Evolutionary conservation across 768 basidiomycete species (phyloP).

Genomic region (Xanthoconium purpureum): DNA sequence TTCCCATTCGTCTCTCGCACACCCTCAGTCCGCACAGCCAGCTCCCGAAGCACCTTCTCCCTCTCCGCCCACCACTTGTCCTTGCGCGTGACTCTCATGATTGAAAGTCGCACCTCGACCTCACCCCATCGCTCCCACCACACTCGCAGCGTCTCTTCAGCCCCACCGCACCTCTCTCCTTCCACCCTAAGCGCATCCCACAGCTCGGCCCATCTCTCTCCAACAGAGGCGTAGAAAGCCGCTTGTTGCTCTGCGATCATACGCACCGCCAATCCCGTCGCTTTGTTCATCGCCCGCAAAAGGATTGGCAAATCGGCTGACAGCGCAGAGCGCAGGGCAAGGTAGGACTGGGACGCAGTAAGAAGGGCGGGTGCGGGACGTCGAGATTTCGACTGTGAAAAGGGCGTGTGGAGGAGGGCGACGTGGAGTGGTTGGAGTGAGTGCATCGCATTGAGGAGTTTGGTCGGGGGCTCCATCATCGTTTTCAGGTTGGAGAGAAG

Average conservation of each 20-base stretch:
- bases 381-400: conserved; percentile 49
- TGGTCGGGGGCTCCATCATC: conserved; percentile 59
- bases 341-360: conserved; percentile 72
- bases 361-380: conserved; percentile 66
- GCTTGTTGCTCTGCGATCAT: conserved; percentile 57
- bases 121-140: conserved; percentile 71
- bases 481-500: conserved; percentile 56
- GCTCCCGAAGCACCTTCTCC: conserved; percentile 26
- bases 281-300: conserved; percentile 55
- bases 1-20: conserved; percentile 10
- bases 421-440: conserved; percentile 72
- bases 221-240: conserved; percentile 56
- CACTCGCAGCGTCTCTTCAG: conserved; percentile 65
- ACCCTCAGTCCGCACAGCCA: conserved; percentile 8
- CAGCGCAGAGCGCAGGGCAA: conserved; percentile 72
- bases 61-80: conserved; percentile 35
- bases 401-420: conserved; percentile 63
- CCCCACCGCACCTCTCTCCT: conserved; percentile 63
- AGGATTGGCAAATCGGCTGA: conserved; percentile 68
- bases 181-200: conserved; percentile 81
- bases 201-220: conserved; percentile 70
- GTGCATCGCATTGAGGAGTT: conserved; percentile 68
- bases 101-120: conserved; percentile 48
- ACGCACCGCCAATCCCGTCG: conserved; percentile 49
- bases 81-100: conserved; percentile 37